Evolutionary conservation across 1,284 basidiomycete genomes (phyloP).

Genomic region (Microbotryum saponariae): DNA sequence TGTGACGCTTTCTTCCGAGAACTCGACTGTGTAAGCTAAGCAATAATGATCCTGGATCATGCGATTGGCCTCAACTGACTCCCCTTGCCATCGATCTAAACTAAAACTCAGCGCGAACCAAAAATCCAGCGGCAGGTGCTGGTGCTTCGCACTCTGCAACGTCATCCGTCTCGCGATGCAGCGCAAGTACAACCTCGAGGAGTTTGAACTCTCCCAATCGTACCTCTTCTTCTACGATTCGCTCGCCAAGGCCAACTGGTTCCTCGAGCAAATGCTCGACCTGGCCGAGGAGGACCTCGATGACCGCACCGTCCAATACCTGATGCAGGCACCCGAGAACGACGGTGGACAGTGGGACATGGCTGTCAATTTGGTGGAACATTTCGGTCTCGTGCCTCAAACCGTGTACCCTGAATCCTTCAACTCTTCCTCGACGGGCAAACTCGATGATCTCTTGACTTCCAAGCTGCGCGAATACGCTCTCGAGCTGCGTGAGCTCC

Average conservation of each 20-base stretch:
- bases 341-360: conserved; percentile 85
- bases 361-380: conserved; percentile 76
- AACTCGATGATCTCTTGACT: conserved; percentile 72
- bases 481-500: conserved; percentile 64
- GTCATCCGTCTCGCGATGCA: conserved; percentile 62
- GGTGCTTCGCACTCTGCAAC: conserved; percentile 78
- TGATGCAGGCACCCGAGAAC: conserved; percentile 68
- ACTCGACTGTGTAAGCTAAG: conserved; percentile 9
- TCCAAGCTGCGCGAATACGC: conserved; percentile 80
- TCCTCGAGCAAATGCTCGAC: conserved; percentile 79
- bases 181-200: conserved; percentile 69
- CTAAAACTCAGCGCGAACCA: conserved; percentile 73
- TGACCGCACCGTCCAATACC: conserved; percentile 67
- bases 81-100: no score
- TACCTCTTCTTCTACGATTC: conserved; percentile 67
- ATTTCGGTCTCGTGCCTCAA: conserved; percentile 70
- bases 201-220: conserved; percentile 79
- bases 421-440: conserved; percentile 65
- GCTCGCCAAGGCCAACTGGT: conserved; percentile 61
- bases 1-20: conserved; percentile 64
- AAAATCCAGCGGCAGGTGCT: conserved; percentile 77
- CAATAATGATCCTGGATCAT: no score
- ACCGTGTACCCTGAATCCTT: conserved; percentile 75
- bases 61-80: no score
- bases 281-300: conserved; percentile 72